Percentiles rank a stretch among this genome's conserved stretches.
phyloP scores from a whole-genome alignment of 768 basidiomycete species.

The Lentinus tigrinus region DNA sequence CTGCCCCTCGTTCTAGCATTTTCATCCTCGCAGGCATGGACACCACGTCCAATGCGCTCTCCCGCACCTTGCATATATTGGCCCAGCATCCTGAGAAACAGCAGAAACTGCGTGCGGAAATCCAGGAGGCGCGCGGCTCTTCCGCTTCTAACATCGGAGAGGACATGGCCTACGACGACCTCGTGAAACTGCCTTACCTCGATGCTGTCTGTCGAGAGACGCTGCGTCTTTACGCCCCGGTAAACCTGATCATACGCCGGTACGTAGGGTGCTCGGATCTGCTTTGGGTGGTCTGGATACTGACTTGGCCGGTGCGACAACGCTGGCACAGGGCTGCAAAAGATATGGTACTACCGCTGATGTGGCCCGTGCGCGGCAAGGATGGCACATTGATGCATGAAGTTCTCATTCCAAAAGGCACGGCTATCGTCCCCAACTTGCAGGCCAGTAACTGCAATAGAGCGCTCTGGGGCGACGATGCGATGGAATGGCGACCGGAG shows the following conservation, averaged over 20 bases:
- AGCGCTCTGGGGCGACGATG: constrained; percentile 41
- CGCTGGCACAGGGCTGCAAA: constrained; percentile 33
- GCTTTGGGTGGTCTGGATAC: neutral
- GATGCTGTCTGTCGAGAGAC: constrained; percentile 63
- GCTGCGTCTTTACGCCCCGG: constrained; percentile 42
- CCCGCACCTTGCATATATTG: constrained; percentile 19
- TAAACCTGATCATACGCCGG: neutral
- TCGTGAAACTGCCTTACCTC: constrained; percentile 50
- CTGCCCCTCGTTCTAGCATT: constrained; percentile 4
- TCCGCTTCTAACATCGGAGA: constrained; percentile 11
- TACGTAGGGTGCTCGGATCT: constrained; percentile 12
- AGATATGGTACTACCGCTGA: constrained; percentile 41
- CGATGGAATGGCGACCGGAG: constrained; percentile 26
- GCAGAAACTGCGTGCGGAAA: constrained; percentile 28
- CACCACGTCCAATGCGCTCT: constrained; percentile 24
- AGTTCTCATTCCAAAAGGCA: constrained; percentile 36
- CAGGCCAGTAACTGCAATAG: constrained; percentile 3
- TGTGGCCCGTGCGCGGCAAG: constrained; percentile 32
- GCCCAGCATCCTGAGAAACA: constrained; percentile 34
- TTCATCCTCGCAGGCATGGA: constrained; percentile 26
- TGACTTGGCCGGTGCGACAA: too few relatives aligned
- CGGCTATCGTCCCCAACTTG: neutral
- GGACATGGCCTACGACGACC: constrained; percentile 25
- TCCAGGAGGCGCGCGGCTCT: constrained; percentile 17
- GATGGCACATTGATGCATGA: constrained; percentile 39